Conservation (phyloP, 176 grass and related monocot genomes). For the Juncus effusus region DNA sequence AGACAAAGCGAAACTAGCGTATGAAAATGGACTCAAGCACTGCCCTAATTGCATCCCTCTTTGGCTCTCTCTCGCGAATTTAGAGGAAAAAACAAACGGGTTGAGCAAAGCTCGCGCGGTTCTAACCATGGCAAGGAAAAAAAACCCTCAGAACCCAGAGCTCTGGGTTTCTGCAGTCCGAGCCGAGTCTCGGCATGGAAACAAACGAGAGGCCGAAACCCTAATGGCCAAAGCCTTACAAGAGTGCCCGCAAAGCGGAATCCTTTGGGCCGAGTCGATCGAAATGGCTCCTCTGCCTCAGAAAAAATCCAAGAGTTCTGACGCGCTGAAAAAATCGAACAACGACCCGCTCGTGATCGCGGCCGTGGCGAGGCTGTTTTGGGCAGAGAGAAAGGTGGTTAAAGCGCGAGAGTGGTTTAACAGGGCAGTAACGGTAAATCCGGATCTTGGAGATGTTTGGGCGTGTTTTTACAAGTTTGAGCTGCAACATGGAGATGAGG, state of each 20-base stretch:
- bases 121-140: conserved; percentile 87
- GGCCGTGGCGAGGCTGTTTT: conserved; percentile 83
- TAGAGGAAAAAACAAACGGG: conserved; percentile 76
- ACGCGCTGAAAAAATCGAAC: conserved; percentile 74
- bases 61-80: conserved; percentile 74
- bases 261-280: conserved; percentile 75
- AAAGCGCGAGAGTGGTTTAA: conserved; percentile 87
- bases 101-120: conserved; percentile 85
- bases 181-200: conserved; percentile 67
- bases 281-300: conserved; percentile 81
- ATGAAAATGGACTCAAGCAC: conserved; percentile 69
- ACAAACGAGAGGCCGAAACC: conserved; percentile 78
- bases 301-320: conserved; percentile 63
- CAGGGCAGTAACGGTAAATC: conserved; percentile 73
- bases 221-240: conserved; percentile 84
- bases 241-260: conserved; percentile 86
- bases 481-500: conserved; percentile 68
- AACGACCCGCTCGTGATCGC: conserved; percentile 80
- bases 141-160: conserved; percentile 74
- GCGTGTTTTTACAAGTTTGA: conserved; percentile 82
- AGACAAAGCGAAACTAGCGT: conserved; percentile 59
- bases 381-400: conserved; percentile 84
- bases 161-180: conserved; percentile 88
- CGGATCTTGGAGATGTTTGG: conserved; percentile 87
- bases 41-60: conserved; percentile 69